These are phyloP conservation scores for Vanilla planifolia DNA, from an alignment of 106 monocot genomes.

Conservation along the genomic window DNA sequence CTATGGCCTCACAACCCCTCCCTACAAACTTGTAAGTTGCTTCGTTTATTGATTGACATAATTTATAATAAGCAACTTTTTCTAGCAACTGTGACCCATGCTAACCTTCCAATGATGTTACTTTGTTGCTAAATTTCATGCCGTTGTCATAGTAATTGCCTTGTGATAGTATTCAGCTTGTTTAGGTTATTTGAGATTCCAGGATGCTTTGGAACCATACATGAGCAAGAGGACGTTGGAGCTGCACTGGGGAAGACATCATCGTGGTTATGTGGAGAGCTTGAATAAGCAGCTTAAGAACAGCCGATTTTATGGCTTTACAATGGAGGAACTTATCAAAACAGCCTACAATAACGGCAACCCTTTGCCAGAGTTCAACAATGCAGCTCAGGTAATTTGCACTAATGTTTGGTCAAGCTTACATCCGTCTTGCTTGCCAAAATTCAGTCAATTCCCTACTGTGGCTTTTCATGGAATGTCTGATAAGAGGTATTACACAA, in stretches of 20 bases:
- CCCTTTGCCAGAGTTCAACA: constrained; percentile 88
- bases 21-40: constrained; percentile 80
- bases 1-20: constrained; percentile 86
- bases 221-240: constrained; percentile 87
- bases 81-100: not conserved
- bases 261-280: constrained; percentile 58
- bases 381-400: constrained; percentile 80
- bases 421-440: no score
- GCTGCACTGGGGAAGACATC: constrained; percentile 87
- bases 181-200: constrained; percentile 7
- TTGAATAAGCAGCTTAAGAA: constrained; percentile 80
- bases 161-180: not conserved
- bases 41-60: not conserved
- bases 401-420: no score
- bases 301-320: constrained; percentile 74
- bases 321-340: constrained; percentile 83
- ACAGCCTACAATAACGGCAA: constrained; percentile 90
- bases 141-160: not conserved
- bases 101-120: not conserved
- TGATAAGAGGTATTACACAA: no score
- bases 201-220: constrained; percentile 93
- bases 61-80: constrained; percentile 1
- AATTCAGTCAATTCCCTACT: no score
- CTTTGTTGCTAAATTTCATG: not conserved
- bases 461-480: no score